Evolutionary conservation across 1,139 yeast genomes (phyloP).

Genomic region (Diutina mesorugosa): DNA sequence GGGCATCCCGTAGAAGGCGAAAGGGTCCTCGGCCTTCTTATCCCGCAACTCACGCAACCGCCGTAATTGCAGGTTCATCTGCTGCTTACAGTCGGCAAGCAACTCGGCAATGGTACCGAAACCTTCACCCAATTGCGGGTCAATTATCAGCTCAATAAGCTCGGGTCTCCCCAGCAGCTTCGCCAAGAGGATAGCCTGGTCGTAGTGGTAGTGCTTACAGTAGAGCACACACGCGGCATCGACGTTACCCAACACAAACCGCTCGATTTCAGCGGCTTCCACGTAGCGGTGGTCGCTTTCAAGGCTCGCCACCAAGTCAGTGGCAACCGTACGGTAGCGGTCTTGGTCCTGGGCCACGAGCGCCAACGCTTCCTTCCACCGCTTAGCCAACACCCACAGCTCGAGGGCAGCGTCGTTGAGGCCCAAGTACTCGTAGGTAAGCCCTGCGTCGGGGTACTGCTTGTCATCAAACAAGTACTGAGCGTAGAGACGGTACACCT

Average conservation of each 20-base stretch:
- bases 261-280: slow-evolving; percentile 76
- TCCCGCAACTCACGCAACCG: slow-evolving; percentile 76
- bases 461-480: slow-evolving; percentile 39
- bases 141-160: slow-evolving; percentile 47
- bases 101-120: slow-evolving; percentile 82
- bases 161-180: slow-evolving; percentile 26
- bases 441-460: slow-evolving; percentile 60
- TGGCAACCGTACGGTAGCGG: slow-evolving; percentile 20
- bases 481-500: slow-evolving; percentile 52
- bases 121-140: slow-evolving; percentile 71
- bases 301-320: slow-evolving; percentile 33
- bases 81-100: slow-evolving; percentile 83
- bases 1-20: slow-evolving; percentile 66
- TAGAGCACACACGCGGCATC: slow-evolving; percentile 52
- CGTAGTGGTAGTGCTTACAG: slow-evolving; percentile 67
- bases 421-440: slow-evolving; percentile 60
- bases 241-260: slow-evolving; percentile 45
- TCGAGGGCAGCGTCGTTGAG: slow-evolving; percentile 50
- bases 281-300: slow-evolving; percentile 61
- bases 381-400: slow-evolving; percentile 53
- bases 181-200: slow-evolving; percentile 63
- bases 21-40: slow-evolving; percentile 77
- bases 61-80: slow-evolving; percentile 67
- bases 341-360: background rate
- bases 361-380: slow-evolving; percentile 78